Conservation (phyloP, 2,329 filamentous ascomycete genomes). For the Alternaria brassicicola region DNA sequence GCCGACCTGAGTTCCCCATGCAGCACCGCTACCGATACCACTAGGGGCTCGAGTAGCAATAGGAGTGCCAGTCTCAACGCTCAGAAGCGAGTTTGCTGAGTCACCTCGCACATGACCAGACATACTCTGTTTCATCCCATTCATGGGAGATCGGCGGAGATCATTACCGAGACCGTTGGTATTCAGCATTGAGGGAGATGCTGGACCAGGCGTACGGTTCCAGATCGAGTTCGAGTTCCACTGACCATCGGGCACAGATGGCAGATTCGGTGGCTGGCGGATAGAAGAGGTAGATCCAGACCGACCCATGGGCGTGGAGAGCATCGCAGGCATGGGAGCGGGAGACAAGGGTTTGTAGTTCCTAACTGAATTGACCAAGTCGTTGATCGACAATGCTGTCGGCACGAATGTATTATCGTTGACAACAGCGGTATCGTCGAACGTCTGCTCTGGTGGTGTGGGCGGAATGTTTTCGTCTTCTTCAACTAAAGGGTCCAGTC, state of each 20-base stretch:
- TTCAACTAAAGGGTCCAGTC: slow-evolving; percentile 49
- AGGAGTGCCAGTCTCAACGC: slow-evolving; percentile 32
- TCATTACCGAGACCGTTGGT: slow-evolving; percentile 23
- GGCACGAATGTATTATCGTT: slow-evolving; percentile 40
- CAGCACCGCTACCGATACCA: slow-evolving; percentile 36
- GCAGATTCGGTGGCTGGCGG: slow-evolving; percentile 42
- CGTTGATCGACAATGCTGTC: slow-evolving; percentile 41
- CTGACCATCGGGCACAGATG: slow-evolving; percentile 47
- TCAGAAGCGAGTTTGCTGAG: slow-evolving; percentile 52
- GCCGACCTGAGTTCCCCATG: slow-evolving; percentile 39
- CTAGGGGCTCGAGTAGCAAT: slow-evolving; percentile 20
- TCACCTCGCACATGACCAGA: slow-evolving; percentile 52
- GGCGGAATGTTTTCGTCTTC: slow-evolving; percentile 54
- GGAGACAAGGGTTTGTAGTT: slow-evolving; percentile 45
- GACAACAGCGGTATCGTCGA: slow-evolving; percentile 49
- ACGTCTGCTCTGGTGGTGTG: slow-evolving; percentile 55
- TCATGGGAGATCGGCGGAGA: slow-evolving; percentile 40
- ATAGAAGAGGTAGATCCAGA: slow-evolving; percentile 44
- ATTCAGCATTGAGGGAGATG: slow-evolving; percentile 35
- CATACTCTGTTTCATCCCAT: slow-evolving; percentile 38
- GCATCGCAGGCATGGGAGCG: slow-evolving; percentile 28
- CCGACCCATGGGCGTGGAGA: slow-evolving; percentile 44
- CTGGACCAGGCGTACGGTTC: slow-evolving; percentile 44
- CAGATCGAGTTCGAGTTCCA: slow-evolving; percentile 47
- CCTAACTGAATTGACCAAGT: slow-evolving; percentile 47